phyloP scores from a whole-genome alignment of 306 rosid genomes.

The Dalbergia cultrata region DNA sequence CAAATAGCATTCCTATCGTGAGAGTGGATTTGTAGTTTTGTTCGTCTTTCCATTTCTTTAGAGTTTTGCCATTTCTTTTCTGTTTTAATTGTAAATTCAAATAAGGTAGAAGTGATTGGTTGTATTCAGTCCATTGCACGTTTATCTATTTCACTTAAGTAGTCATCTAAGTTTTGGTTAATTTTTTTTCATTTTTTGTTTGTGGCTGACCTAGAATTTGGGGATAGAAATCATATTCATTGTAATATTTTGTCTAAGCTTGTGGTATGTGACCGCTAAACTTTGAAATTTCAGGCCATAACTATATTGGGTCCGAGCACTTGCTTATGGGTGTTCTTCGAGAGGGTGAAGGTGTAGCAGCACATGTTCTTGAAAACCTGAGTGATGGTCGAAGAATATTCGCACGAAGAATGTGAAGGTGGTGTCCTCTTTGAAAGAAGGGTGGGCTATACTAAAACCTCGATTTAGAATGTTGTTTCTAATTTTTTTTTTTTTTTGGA shows the following conservation, averaged over 20 bases:
- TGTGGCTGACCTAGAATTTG: neutral
- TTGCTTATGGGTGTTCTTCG: slow-evolving; percentile 96
- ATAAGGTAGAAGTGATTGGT: slow-evolving; percentile 30
- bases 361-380: slow-evolving; percentile 95
- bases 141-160: neutral
- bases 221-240: neutral
- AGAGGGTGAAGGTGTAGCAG: slow-evolving; percentile 99
- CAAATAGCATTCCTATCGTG: neutral
- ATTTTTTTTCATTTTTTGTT: too few species aligned
- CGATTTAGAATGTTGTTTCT: too few species aligned
- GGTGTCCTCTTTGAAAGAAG: too few species aligned
- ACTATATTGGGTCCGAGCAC: slow-evolving; percentile 97
- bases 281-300: slow-evolving; percentile 73
- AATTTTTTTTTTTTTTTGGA: too few species aligned
- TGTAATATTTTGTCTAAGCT: slow-evolving; percentile 14
- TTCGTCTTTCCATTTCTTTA: neutral
- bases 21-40: neutral
- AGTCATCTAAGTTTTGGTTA: neutral
- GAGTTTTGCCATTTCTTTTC: slow-evolving; percentile 1
- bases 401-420: slow-evolving; percentile 68
- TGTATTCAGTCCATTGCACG: neutral
- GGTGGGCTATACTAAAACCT: too few species aligned
- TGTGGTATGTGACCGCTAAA: slow-evolving; percentile 12
- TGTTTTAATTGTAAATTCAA: neutral
- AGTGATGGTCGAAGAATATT: slow-evolving; percentile 96